These are phyloP conservation scores for Populus trichocarpa DNA, from an alignment of 441 rosid species.

Conservation along the genomic window DNA sequence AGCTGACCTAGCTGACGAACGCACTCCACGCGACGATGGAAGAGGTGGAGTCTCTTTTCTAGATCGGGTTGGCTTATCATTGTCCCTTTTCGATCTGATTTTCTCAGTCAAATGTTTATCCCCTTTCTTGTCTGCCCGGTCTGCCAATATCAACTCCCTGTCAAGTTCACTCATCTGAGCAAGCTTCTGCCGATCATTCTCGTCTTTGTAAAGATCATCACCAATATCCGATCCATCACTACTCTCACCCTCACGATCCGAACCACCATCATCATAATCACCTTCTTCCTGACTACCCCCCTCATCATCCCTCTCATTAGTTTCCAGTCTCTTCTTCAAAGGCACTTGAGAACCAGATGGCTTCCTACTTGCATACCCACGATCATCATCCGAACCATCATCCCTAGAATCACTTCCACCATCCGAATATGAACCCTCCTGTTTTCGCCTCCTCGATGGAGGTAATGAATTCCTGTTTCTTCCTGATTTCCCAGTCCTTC, in stretches of 20 bases:
- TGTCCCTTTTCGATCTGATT: constrained; percentile 53
- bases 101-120: constrained; percentile 52
- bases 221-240: constrained; percentile 89
- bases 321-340: constrained; percentile 76
- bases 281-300: constrained; percentile 67
- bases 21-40: constrained; percentile 61
- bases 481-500: constrained; percentile 65
- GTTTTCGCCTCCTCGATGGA: constrained; percentile 50
- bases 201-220: constrained; percentile 84
- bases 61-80: constrained; percentile 51
- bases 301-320: constrained; percentile 72
- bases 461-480: constrained; percentile 51
- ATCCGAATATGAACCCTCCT: constrained; percentile 87
- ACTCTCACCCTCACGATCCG: constrained; percentile 66
- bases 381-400: constrained; percentile 73
- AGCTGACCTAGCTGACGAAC: constrained; percentile 86
- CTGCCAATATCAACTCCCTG: constrained; percentile 84
- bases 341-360: constrained; percentile 97
- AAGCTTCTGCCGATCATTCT: constrained; percentile 72
- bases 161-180: constrained; percentile 80
- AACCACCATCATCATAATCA: constrained; percentile 48
- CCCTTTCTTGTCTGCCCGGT: constrained; percentile 87
- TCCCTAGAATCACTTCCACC: constrained; percentile 89
- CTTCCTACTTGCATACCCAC: constrained; percentile 65
- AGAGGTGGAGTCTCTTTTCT: constrained; percentile 66